A percentile compares a stretch with the other conserved stretches of the same genome.
These are phyloP conservation scores for Hericium coralloides DNA, from an alignment of 768 basidiomycete species.

Conservation along the genomic window DNA sequence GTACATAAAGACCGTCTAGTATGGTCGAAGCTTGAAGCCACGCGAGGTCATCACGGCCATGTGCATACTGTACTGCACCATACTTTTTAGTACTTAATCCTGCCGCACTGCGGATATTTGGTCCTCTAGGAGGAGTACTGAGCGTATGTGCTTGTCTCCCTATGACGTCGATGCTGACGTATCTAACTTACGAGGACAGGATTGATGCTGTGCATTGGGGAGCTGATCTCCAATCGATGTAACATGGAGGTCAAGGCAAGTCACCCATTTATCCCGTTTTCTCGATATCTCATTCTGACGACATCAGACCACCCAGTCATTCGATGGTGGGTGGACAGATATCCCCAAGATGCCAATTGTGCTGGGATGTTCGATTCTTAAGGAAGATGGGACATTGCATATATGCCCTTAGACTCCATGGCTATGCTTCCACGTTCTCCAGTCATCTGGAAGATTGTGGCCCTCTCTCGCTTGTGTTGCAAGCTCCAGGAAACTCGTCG, in stretches of 20 bases:
- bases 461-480: too few relatives aligned
- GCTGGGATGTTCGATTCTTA: too few relatives aligned
- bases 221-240: constrained; percentile 55
- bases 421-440: too few relatives aligned
- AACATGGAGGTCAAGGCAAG: constrained; percentile 69
- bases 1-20: constrained; percentile 50
- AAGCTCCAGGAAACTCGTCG: too few relatives aligned
- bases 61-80: constrained; percentile 51
- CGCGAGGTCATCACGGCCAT: constrained; percentile 57
- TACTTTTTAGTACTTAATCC: constrained; percentile 57
- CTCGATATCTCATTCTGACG: too few relatives aligned
- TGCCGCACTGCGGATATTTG: constrained; percentile 55
- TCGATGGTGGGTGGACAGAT: too few relatives aligned
- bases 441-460: too few relatives aligned
- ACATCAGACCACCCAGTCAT: too few relatives aligned
- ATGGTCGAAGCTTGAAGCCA: constrained; percentile 54
- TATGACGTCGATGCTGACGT: background rate
- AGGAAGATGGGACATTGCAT: too few relatives aligned
- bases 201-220: constrained; percentile 56
- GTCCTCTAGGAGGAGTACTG: constrained; percentile 67
- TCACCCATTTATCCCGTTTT: constrained; percentile 11
- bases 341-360: too few relatives aligned
- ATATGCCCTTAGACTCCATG: too few relatives aligned
- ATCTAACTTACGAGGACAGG: constrained; percentile 30
- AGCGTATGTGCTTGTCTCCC: constrained; percentile 30